Conservation (phyloP, 371 early-diverging fungal species). For the Haplosporangium sp. region DNA sequence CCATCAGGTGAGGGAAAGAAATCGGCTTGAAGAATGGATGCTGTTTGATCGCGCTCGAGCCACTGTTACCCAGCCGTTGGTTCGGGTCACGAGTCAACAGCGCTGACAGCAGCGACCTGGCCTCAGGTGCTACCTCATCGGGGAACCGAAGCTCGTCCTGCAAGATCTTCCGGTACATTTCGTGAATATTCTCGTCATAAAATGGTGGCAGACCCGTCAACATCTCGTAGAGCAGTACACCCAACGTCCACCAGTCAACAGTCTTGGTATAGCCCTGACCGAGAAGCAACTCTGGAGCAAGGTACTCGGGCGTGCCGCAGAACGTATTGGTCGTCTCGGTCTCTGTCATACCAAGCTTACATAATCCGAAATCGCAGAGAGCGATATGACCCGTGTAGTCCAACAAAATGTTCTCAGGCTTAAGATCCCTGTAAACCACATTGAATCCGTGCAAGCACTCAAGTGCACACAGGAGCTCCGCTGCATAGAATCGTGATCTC, state of each 20-base stretch:
- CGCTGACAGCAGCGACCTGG: slow-evolving; percentile 77
- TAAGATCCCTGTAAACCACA: slow-evolving; percentile 91
- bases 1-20: slow-evolving; percentile 88
- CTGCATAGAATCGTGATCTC: slow-evolving; percentile 87
- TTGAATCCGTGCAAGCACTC: slow-evolving; percentile 92
- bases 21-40: slow-evolving; percentile 94
- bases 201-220: slow-evolving; percentile 95
- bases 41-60: slow-evolving; percentile 90
- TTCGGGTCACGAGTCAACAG: slow-evolving; percentile 88
- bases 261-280: slow-evolving; percentile 95
- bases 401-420: slow-evolving; percentile 96
- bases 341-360: slow-evolving; percentile 95
- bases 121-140: slow-evolving; percentile 82
- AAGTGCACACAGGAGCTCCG: slow-evolving; percentile 83
- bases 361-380: slow-evolving; percentile 97
- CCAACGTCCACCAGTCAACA: slow-evolving; percentile 99
- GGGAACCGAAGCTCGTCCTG: slow-evolving; percentile 87
- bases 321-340: slow-evolving; percentile 95
- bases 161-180: slow-evolving; percentile 95
- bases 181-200: slow-evolving; percentile 95
- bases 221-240: slow-evolving; percentile 97
- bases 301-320: slow-evolving; percentile 99
- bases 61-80: slow-evolving; percentile 85
- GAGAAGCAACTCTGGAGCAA: slow-evolving; percentile 96
- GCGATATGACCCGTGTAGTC: slow-evolving; percentile 97